A percentile compares a stretch with the other conserved stretches of the same genome.
Evolutionary conservation across 352 stramenopile genomes (phyloP).

Genomic region (Pythium aristosporum): DNA sequence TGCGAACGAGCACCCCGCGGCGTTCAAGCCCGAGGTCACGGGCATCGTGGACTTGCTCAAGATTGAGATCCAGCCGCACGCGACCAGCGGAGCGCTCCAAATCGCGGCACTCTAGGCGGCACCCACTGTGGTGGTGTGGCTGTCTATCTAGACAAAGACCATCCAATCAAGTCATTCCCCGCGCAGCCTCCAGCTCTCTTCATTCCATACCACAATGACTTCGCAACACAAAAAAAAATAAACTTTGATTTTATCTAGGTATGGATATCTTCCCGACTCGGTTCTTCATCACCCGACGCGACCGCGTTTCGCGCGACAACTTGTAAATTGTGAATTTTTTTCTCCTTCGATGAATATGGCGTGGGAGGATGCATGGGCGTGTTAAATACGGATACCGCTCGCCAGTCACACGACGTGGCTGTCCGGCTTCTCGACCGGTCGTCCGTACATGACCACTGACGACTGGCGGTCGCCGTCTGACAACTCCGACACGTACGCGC

Average conservation of each 20-base stretch:
- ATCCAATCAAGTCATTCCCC: too few species aligned
- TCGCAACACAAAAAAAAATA: slow-evolving; percentile 18
- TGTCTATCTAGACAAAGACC: too few species aligned
- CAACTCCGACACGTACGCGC: slow-evolving; percentile 62
- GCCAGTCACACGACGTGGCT: slow-evolving; percentile 24
- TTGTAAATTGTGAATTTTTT: background rate
- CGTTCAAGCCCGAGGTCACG: slow-evolving; percentile 56
- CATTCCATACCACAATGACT: background rate
- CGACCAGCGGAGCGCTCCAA: slow-evolving; percentile 33
- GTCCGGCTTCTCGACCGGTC: slow-evolving; percentile 23
- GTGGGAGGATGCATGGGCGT: background rate
- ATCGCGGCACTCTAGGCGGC: slow-evolving; percentile 44
- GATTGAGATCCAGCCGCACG: slow-evolving; percentile 52
- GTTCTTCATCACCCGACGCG: background rate
- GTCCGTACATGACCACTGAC: slow-evolving; percentile 72
- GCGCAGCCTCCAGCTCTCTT: background rate
- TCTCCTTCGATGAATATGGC: background rate
- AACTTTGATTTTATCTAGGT: background rate
- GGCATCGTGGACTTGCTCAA: slow-evolving; percentile 60
- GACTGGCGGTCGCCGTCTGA: slow-evolving; percentile 47
- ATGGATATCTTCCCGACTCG: background rate
- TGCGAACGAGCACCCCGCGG: slow-evolving; percentile 30
- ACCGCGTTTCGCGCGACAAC: background rate
- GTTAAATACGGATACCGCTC: slow-evolving; percentile 4
- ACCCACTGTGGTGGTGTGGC: too few species aligned